A percentile compares a stretch with the other conserved stretches of the same genome.
These are phyloP conservation scores for Leucocoprinus leucothites DNA, from an alignment of 768 basidiomycete genomes.

Conservation along the genomic window DNA sequence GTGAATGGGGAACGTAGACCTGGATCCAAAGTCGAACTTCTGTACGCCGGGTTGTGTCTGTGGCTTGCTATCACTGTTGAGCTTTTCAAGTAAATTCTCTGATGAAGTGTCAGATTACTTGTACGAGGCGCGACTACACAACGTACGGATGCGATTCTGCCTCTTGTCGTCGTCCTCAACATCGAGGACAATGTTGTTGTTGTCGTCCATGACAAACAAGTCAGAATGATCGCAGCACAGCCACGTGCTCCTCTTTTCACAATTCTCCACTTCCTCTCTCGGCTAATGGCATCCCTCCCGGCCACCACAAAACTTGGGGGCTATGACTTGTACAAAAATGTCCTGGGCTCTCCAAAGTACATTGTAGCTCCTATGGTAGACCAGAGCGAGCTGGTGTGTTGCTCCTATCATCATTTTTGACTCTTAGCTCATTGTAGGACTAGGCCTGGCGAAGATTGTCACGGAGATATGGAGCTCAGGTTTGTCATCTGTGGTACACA, in stretches of 20 bases:
- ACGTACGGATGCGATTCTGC: conserved; percentile 16
- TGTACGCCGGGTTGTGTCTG: conserved; percentile 17
- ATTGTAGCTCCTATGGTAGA: conserved; percentile 99
- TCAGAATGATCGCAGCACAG: conserved; percentile 11
- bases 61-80: conserved; percentile 26
- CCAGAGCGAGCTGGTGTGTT: conserved; percentile 89
- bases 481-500: conserved; percentile 25
- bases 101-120: background rate
- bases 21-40: conserved; percentile 36
- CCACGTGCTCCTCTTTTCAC: conserved; percentile 7
- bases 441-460: conserved; percentile 91
- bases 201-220: conserved; percentile 8
- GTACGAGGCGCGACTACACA: background rate
- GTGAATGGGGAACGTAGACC: conserved; percentile 30
- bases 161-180: conserved; percentile 16
- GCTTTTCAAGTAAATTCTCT: conserved; percentile 41
- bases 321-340: conserved; percentile 78
- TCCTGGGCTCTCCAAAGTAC: conserved; percentile 82
- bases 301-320: conserved; percentile 51
- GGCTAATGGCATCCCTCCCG: background rate
- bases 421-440: background rate
- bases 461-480: conserved; percentile 79
- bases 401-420: background rate
- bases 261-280: conserved; percentile 6
- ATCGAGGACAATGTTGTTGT: conserved; percentile 10